Percentiles rank a stretch among this genome's conserved stretches.
These are phyloP conservation scores for Magnaporthiopsis rhizophila DNA, from an alignment of 2,329 filamentous ascomycete species.

Conservation along the genomic window DNA sequence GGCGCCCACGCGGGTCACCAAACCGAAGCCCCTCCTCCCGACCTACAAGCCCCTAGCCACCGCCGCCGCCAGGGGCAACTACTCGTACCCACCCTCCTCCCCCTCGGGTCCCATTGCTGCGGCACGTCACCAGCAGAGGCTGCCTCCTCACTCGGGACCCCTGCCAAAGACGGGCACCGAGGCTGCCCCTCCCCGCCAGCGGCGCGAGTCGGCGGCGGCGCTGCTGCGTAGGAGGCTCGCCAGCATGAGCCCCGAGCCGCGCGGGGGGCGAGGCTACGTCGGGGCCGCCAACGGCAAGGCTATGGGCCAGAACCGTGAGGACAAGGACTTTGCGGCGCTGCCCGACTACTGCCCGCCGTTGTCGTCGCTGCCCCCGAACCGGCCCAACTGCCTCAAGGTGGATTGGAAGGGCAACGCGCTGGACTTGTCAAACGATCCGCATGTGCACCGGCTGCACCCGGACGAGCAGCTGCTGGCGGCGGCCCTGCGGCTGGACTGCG, in stretches of 20 bases:
- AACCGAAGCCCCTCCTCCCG: conserved; percentile 1
- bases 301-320: conserved; percentile 63
- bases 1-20: not conserved
- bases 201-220: conserved; percentile 22
- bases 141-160: too few relatives aligned
- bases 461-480: conserved; percentile 72
- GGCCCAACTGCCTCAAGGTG: conserved; percentile 66
- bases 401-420: conserved; percentile 81
- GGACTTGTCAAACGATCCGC: conserved; percentile 65
- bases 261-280: conserved; percentile 4
- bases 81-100: too few relatives aligned
- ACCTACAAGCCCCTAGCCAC: conserved; percentile 17
- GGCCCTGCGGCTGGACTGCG: conserved; percentile 73
- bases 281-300: conserved; percentile 26
- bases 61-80: conserved; percentile 14
- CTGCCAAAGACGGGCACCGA: too few relatives aligned
- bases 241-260: conserved; percentile 3
- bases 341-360: conserved; percentile 66
- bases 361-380: conserved; percentile 52
- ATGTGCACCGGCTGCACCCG: conserved; percentile 63
- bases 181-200: too few relatives aligned
- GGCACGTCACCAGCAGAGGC: too few relatives aligned
- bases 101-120: too few relatives aligned
- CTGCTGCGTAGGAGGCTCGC: conserved; percentile 40
- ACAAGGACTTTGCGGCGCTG: conserved; percentile 69